These are phyloP conservation scores for Nidularia pulvinata DNA, from an alignment of 768 basidiomycete species.

Conservation along the genomic window DNA sequence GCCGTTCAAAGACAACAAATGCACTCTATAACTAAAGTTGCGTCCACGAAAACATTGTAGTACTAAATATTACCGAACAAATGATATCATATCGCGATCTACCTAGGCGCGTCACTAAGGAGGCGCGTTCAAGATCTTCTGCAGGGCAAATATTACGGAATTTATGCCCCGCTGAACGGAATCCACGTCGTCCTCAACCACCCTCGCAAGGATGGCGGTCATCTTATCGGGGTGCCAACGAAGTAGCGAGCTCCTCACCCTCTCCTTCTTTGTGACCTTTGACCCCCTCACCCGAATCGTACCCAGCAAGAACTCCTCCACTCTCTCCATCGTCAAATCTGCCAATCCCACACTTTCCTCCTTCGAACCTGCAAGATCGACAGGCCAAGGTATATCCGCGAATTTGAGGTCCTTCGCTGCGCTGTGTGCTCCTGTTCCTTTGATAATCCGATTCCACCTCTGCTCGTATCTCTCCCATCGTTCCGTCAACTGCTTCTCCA, in stretches of 20 bases:
- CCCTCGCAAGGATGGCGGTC: slow-evolving; percentile 36
- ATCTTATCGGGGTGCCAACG: slow-evolving; percentile 75
- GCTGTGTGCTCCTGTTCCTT: slow-evolving; percentile 6
- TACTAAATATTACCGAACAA: too few species aligned
- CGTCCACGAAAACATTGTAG: too few species aligned
- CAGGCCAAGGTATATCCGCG: slow-evolving; percentile 65
- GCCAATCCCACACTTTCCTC: slow-evolving; percentile 10
- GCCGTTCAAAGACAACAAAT: too few species aligned
- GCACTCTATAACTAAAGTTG: too few species aligned
- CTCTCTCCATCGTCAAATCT: slow-evolving; percentile 31
- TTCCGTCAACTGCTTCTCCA: slow-evolving; percentile 30
- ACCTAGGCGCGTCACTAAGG: too few species aligned
- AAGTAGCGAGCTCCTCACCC: slow-evolving; percentile 58
- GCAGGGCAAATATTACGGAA: slow-evolving; percentile 33
- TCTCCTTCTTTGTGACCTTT: slow-evolving; percentile 43
- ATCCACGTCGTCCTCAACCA: slow-evolving; percentile 41
- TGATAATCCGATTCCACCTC: slow-evolving; percentile 43
- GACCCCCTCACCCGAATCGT: slow-evolving; percentile 38
- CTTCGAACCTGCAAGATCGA: slow-evolving; percentile 14
- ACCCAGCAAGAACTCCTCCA: slow-evolving; percentile 53
- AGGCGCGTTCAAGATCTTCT: slow-evolving; percentile 2
- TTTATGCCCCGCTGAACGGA: slow-evolving; percentile 45
- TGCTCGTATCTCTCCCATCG: slow-evolving; percentile 56
- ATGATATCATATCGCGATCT: too few species aligned
- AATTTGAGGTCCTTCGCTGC: slow-evolving; percentile 30